Evolutionary conservation across 148 eudicot species (phyloP), one percentile per base, ranked within the genome.

Genomic region (Dianthus caryophyllus): DNA sequence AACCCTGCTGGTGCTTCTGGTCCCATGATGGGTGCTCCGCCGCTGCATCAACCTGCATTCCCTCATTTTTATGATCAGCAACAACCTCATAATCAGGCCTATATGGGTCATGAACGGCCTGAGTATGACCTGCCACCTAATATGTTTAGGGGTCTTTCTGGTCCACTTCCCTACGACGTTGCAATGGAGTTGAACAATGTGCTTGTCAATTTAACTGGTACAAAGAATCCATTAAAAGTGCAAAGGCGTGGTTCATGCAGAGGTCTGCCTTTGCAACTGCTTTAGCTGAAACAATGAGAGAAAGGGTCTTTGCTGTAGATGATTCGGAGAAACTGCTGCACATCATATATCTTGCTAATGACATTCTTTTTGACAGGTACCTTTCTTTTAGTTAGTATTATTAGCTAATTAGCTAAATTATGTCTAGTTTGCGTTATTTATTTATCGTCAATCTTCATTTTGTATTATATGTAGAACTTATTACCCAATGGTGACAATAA

Each of bases 161-260:
- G 95, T 46, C 96, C 96, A 33, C 97, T 94, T 79, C 98, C 96
- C 56, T 79, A 91, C 0, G 97, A 90, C 81, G 88, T 94, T 68
- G 96, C 87, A 17, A 86, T 86, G 86, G 98, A 94, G 80, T 71
- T 94, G 80, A 88, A 81, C 76, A 85, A 87, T 72, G 92, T 94
- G 67, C 92, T 94, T 50, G 79, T 61, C 72, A 86, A 59, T 75
- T 86, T 94, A 74, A 84, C 86, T 52, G 98, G 98, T 58, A 94
- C 98, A 46, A 90, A 94, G 97, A 94, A 78, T 94, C 98, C 6
- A 94, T 90, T 21, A 88, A 94, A 81, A 84, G 97, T 79, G 97
- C 98, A 14, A 94, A 94, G 73, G 81, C 83, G 30, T 94, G 97
- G 98, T 94, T 94, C 77, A 94, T 94, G 98, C 98, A 94, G 74